Evolutionary conservation across 768 basidiomycete genomes (phyloP).

Genomic region (Terana coerulea): DNA sequence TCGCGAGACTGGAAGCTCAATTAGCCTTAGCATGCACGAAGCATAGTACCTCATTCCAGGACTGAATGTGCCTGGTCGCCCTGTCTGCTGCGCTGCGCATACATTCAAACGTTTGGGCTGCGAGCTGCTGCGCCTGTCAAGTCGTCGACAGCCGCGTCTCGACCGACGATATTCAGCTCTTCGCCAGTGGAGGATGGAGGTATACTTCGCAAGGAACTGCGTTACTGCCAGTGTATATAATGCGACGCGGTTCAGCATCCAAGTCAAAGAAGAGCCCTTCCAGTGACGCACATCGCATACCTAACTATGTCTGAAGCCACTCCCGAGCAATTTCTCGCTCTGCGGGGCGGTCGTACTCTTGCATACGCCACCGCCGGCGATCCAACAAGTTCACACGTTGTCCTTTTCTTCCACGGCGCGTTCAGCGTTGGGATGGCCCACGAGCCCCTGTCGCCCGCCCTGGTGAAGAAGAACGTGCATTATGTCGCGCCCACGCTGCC

Average conservation of each 20-base stretch:
- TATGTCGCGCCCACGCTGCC: constrained; percentile 50
- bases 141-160: too few relatives aligned
- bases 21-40: too few relatives aligned
- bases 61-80: too few relatives aligned
- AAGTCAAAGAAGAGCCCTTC: neutral
- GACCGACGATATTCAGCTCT: too few relatives aligned
- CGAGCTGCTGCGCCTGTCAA: too few relatives aligned
- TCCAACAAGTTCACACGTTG: constrained; percentile 41
- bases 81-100: too few relatives aligned
- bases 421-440: constrained; percentile 47
- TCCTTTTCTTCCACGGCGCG: constrained; percentile 55
- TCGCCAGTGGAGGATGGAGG: too few relatives aligned
- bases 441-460: constrained; percentile 25
- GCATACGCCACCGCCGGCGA: constrained; percentile 55
- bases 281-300: neutral
- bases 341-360: constrained; percentile 40
- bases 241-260: neutral
- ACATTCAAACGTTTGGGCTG: too few relatives aligned
- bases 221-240: too few relatives aligned
- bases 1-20: too few relatives aligned
- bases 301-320: neutral
- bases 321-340: constrained; percentile 16
- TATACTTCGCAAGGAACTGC: too few relatives aligned
- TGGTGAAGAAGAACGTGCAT: constrained; percentile 40
- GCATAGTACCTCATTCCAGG: too few relatives aligned